A percentile compares a stretch with the other conserved stretches of the same genome.
These are phyloP conservation scores for Ceratobasidium papillatum DNA, from an alignment of 1,284 basidiomycete genomes.

Conservation along the genomic window DNA sequence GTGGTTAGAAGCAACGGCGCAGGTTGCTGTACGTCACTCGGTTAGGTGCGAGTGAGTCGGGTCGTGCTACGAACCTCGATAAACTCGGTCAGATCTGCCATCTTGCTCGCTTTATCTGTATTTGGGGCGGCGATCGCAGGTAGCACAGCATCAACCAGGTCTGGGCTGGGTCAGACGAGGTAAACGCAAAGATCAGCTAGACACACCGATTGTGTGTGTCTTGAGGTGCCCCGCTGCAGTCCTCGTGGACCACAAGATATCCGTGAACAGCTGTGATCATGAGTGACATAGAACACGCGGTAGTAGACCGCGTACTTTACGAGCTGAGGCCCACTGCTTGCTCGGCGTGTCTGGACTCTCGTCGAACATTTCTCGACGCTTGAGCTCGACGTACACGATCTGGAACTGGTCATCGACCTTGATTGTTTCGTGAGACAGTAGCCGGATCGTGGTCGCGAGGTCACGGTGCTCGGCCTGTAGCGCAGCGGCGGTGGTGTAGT, in stretches of 20 bases:
- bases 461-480: conserved; percentile 14
- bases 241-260: conserved; percentile 3
- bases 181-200: neutral
- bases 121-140: neutral
- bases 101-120: neutral
- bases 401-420: conserved; percentile 17
- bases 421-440: conserved; percentile 7
- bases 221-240: neutral
- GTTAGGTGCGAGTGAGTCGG: neutral
- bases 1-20: conserved; percentile 2
- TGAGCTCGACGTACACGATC: conserved; percentile 3
- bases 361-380: conserved; percentile 6
- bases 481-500: conserved; percentile 18
- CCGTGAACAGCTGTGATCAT: neutral
- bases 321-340: neutral
- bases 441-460: neutral
- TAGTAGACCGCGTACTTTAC: neutral
- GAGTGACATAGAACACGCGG: neutral
- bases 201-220: neutral
- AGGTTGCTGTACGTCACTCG: neutral
- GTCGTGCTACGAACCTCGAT: neutral
- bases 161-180: neutral
- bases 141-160: neutral
- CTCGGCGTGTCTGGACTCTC: conserved; percentile 1
- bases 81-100: neutral